Evolutionary conservation across 1,284 basidiomycete genomes (phyloP).

Genomic region (Sporisorium scitamineum): DNA sequence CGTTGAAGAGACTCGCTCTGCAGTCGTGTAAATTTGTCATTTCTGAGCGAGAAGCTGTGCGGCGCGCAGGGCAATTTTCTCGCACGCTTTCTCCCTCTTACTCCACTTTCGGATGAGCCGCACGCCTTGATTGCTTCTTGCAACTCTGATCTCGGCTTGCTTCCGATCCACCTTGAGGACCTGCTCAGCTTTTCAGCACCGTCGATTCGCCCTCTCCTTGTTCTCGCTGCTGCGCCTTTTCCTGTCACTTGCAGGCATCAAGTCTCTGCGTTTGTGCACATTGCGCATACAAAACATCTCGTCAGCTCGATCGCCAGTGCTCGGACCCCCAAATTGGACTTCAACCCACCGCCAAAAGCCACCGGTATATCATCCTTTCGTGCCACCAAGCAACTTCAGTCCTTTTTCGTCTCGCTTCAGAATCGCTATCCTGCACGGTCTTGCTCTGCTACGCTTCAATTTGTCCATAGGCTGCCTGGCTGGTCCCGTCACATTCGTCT

Average conservation of each 20-base stretch:
- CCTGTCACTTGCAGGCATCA: neutral
- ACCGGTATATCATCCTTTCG: neutral
- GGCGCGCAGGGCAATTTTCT: neutral
- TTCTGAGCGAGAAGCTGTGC: neutral
- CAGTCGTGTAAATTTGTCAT: constrained; percentile 7
- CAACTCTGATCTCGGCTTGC: constrained; percentile 18
- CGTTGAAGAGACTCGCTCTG: neutral
- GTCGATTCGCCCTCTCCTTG: neutral
- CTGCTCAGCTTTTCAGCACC: neutral
- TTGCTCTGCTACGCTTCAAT: neutral
- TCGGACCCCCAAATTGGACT: neutral
- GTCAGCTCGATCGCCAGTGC: neutral
- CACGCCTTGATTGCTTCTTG: constrained; percentile 3
- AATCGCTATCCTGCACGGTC: neutral
- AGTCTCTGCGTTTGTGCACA: neutral
- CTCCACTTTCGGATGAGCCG: constrained; percentile 39
- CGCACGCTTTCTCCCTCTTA: neutral
- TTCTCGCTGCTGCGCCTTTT: neutral
- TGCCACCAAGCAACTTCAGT: neutral
- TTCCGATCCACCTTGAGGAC: constrained; percentile 18
- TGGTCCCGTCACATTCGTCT: neutral
- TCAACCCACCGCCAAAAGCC: neutral
- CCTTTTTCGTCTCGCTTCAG: neutral
- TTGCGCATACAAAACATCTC: neutral
- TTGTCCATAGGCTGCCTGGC: neutral